phyloP scores from a whole-genome alignment of 2,329 filamentous ascomycete genomes.

The Geosmithia morbida region DNA sequence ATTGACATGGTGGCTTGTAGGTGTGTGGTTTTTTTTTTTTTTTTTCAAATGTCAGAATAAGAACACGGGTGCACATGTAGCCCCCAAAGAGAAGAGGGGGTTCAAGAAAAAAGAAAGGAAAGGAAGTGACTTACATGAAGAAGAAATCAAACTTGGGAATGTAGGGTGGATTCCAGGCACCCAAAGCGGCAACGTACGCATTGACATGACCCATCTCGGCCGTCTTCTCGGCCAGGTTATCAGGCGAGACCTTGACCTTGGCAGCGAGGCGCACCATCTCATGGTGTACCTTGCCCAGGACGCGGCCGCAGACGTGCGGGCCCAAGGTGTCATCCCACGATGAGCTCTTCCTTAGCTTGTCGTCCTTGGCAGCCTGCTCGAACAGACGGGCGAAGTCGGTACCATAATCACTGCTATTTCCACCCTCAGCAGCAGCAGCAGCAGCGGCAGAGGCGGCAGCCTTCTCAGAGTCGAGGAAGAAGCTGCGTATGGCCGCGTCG shows the following conservation, averaged over 20 bases:
- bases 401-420: constrained; percentile 5
- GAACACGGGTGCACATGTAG: neutral
- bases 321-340: constrained; percentile 41
- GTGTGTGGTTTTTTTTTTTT: too few relatives aligned
- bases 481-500: constrained; percentile 30
- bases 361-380: constrained; percentile 36
- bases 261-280: constrained; percentile 48
- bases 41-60: neutral
- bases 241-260: constrained; percentile 39
- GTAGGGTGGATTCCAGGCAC: constrained; percentile 50
- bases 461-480: constrained; percentile 41
- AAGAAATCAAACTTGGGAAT: constrained; percentile 71
- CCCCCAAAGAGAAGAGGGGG: too few relatives aligned
- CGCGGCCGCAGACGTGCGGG: constrained; percentile 42
- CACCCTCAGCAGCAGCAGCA: too few relatives aligned
- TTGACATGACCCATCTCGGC: constrained; percentile 55
- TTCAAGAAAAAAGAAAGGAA: neutral
- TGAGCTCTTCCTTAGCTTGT: constrained; percentile 39
- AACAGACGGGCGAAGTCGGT: constrained; percentile 42
- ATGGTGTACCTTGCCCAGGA: constrained; percentile 46
- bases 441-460: too few relatives aligned
- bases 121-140: constrained; percentile 29
- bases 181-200: constrained; percentile 31
- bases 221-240: constrained; percentile 39
- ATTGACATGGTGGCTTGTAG: constrained; percentile 59